phyloP scores from a whole-genome alignment of 192 early-diverging fungal species.

The Coemansia asiatica region DNA sequence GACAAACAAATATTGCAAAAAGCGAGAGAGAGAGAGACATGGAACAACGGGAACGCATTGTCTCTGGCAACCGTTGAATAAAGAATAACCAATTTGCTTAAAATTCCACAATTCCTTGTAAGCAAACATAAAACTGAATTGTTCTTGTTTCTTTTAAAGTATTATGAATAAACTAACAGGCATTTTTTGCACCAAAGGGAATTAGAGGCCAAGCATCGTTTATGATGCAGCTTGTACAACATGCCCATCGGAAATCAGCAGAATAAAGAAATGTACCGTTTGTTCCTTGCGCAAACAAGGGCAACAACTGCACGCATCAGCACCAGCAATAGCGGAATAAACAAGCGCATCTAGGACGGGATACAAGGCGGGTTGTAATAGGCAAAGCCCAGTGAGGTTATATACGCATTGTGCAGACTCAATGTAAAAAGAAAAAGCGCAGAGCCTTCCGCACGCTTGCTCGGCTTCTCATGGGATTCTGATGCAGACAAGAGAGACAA shows the following conservation, averaged over 20 bases:
- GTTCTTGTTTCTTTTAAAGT: not conserved
- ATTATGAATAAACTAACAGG: not conserved
- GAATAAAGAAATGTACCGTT: not conserved
- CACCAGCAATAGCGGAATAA: not conserved
- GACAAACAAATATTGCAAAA: not conserved
- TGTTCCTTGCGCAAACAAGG: not conserved
- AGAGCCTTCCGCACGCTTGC: not conserved
- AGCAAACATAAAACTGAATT: not conserved
- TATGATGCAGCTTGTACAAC: not conserved
- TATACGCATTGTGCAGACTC: not conserved
- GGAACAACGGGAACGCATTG: not conserved
- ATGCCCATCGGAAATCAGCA: not conserved
- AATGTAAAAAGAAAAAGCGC: not conserved
- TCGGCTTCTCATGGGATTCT: not conserved
- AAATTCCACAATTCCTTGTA: not conserved
- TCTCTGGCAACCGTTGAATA: slow-evolving; percentile 7
- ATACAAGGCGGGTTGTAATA: not conserved
- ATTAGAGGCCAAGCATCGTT: not conserved
- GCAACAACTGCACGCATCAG: not conserved
- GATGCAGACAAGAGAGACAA: not conserved
- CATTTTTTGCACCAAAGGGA: not conserved
- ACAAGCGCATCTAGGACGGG: not conserved
- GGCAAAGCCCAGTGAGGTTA: not conserved
- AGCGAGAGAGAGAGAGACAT: not conserved
- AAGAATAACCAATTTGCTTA: not conserved